A percentile compares a stretch with the other conserved stretches of the same genome.
phyloP scores from a whole-genome alignment of 1,139 yeast genomes.

The Pichia cactophila region DNA sequence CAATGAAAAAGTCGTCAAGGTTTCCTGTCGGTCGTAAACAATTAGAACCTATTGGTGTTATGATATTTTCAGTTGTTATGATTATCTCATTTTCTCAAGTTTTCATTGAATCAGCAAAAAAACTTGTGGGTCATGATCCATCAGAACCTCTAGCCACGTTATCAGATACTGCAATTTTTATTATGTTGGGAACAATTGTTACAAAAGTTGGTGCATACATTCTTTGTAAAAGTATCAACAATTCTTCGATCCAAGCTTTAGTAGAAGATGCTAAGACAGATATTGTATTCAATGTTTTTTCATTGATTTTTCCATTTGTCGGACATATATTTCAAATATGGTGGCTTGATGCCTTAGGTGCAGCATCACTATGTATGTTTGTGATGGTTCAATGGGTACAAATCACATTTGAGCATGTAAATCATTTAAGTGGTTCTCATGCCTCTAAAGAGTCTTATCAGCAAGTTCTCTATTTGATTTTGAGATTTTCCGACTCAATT shows the following conservation, averaged over 20 bases:
- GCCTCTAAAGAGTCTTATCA: slow-evolving; percentile 60
- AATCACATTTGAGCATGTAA: slow-evolving; percentile 61
- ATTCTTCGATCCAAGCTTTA: slow-evolving; percentile 68
- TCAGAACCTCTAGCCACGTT: slow-evolving; percentile 36
- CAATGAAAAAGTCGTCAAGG: slow-evolving; percentile 47
- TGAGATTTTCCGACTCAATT: slow-evolving; percentile 63
- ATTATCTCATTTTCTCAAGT: slow-evolving; percentile 69
- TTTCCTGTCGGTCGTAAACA: slow-evolving; percentile 70
- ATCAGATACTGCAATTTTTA: slow-evolving; percentile 46
- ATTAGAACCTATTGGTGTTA: slow-evolving; percentile 71
- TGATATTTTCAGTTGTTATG: slow-evolving; percentile 65
- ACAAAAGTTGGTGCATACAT: slow-evolving; percentile 55
- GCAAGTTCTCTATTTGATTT: slow-evolving; percentile 57
- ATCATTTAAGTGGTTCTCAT: slow-evolving; percentile 67
- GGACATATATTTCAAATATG: slow-evolving; percentile 48
- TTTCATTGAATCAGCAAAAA: slow-evolving; percentile 50
- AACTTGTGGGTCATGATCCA: slow-evolving; percentile 22
- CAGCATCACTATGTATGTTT: slow-evolving; percentile 53
- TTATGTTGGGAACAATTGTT: slow-evolving; percentile 58
- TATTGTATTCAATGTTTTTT: slow-evolving; percentile 61
- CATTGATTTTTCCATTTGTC: slow-evolving; percentile 59
- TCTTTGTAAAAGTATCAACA: slow-evolving; percentile 57
- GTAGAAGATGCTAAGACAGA: slow-evolving; percentile 82
- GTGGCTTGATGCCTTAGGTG: slow-evolving; percentile 77
- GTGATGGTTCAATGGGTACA: slow-evolving; percentile 57